A percentile compares a stretch with the other conserved stretches of the same genome.
phyloP scores from a whole-genome alignment of 2,329 filamentous ascomycete genomes.

The Colletotrichum lupini region DNA sequence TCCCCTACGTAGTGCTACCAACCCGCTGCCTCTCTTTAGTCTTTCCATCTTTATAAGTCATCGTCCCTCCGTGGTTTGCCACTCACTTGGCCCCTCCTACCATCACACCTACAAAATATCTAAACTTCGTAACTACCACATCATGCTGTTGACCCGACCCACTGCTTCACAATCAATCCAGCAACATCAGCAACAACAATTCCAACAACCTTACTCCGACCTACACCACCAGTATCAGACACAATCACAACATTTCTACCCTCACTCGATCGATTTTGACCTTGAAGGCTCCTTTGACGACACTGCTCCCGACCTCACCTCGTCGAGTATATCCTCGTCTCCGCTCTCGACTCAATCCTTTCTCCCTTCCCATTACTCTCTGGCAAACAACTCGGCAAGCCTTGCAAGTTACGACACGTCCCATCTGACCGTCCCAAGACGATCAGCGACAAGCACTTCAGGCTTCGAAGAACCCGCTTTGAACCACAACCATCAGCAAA shows the following conservation, averaged over 20 bases:
- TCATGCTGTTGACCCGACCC: slow-evolving; percentile 32
- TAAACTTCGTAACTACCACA: slow-evolving; percentile 15
- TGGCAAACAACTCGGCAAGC: slow-evolving; percentile 38
- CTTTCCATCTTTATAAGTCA: slow-evolving; percentile 30
- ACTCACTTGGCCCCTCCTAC: neutral
- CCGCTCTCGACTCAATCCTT: slow-evolving; percentile 30
- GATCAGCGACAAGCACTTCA: slow-evolving; percentile 10
- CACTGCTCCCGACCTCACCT: neutral
- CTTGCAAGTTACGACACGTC: neutral
- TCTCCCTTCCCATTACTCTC: slow-evolving; percentile 39
- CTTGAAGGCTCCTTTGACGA: slow-evolving; percentile 18
- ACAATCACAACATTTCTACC: slow-evolving; percentile 7
- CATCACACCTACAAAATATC: slow-evolving; percentile 9
- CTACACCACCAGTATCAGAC: neutral
- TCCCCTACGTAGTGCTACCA: slow-evolving; percentile 21
- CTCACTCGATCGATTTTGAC: slow-evolving; percentile 22
- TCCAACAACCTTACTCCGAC: neutral
- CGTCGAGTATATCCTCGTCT: slow-evolving; percentile 26
- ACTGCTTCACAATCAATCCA: slow-evolving; percentile 23
- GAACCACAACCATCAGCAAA: slow-evolving; percentile 25
- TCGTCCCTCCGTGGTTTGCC: slow-evolving; percentile 30
- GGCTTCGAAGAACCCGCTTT: slow-evolving; percentile 13
- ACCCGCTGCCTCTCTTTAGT: slow-evolving; percentile 1
- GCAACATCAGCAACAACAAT: slow-evolving; percentile 23
- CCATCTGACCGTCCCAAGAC: slow-evolving; percentile 7